Base-by-base conservation (phyloP, 129 eudicot species). In the Apium graveolens region DNA sequence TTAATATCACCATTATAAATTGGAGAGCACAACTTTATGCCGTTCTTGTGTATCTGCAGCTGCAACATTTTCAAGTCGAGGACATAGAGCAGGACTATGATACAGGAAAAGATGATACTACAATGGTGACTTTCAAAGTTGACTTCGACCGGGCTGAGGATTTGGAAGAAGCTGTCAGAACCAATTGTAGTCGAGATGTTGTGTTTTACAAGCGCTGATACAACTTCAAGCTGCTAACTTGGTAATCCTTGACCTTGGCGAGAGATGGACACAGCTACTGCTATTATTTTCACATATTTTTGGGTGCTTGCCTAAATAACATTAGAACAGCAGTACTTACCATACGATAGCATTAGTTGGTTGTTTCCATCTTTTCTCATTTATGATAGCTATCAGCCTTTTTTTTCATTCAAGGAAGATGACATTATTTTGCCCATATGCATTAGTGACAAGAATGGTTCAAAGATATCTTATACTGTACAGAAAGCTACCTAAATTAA, bases 81-180 rank as follows among this genome's bases (percentile, higher is more conserved):
- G 96, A 91, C 70, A 90, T 95, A 26, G 86, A 90, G 83, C 98
- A 95, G 86, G 94, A 95, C 76, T 91, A 95, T 83, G 98, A 95
- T 62, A 91, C 98, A 42, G 98, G 98, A 73, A 95, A 95, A 88
- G 98, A 91, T 87, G 93, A 85, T 45, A 83, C 88, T 60, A 83
- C 91, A 32, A 95, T 91, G 97, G 96, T 95, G 57, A 86, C 92
- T 41, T 95, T 91, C 70, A 91, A 90, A 84, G 88, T 92, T 81
- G 93, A 90, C 84, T 91, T 92, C 83, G 97, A 95, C 78, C 87
- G 80, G 75, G 94, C 79, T 75, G 92, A 90, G 82, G 87, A 89
- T 73, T 85, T 95, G 84, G 96, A 95, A 78, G 97, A 95, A 83
- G 92, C 92, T 84, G 79, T 95, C 45, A 91, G 90, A 86, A 83